Evolutionary conservation across 257 asterid species (phyloP).

Genomic region (Cordia subcordata): DNA sequence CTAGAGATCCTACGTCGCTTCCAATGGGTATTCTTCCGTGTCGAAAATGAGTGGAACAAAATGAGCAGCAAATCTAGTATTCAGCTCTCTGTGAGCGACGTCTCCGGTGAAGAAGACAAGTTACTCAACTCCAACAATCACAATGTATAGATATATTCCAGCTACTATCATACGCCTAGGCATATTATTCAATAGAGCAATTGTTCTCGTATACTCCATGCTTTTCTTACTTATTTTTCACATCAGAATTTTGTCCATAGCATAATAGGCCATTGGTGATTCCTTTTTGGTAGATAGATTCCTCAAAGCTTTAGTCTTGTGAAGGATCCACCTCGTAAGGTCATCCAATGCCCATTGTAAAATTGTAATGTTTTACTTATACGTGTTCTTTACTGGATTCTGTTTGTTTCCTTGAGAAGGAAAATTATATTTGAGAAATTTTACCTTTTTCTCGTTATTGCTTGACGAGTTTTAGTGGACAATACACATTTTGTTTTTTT

Average conservation of each 20-base stretch:
- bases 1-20: slow-evolving; percentile 85
- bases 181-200: neutral
- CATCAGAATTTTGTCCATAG: neutral
- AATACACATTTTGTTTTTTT: too few relatives aligned
- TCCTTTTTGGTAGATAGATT: neutral
- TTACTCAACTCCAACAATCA: slow-evolving; percentile 56
- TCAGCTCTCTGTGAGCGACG: slow-evolving; percentile 40
- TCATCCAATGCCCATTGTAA: neutral
- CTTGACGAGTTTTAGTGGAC: neutral
- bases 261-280: neutral
- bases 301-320: too few relatives aligned
- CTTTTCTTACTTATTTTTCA: too few relatives aligned
- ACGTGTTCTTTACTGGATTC: too few relatives aligned
- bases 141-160: slow-evolving; percentile 31
- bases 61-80: slow-evolving; percentile 45
- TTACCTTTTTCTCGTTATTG: too few relatives aligned
- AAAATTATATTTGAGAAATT: too few relatives aligned
- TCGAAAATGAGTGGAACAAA: slow-evolving; percentile 87
- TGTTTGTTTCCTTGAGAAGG: neutral
- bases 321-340: neutral
- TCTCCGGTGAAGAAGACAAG: slow-evolving; percentile 58
- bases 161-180: too few relatives aligned
- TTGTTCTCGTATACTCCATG: neutral
- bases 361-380: neutral
- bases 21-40: slow-evolving; percentile 95